Conservation (phyloP, 1,139 yeast species). For the Yamadazyma sp. region DNA sequence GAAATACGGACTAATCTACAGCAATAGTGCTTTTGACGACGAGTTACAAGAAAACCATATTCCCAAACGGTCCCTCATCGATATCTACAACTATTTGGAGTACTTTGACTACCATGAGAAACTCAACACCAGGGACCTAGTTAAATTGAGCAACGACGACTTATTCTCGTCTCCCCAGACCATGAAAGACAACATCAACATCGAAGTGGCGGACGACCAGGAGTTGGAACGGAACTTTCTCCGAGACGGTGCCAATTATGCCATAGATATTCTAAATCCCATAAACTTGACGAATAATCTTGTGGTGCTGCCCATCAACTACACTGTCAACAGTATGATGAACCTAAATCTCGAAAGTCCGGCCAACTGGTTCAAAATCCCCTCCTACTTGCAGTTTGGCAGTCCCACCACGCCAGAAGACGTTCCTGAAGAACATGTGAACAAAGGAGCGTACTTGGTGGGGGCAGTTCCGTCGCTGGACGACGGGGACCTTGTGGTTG, state of each 20-base stretch:
- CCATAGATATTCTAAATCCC: conserved; percentile 35
- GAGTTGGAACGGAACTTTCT: conserved; percentile 10
- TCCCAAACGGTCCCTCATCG: conserved; percentile 19
- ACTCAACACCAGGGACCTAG: conserved; percentile 20
- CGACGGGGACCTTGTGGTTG: conserved; percentile 15
- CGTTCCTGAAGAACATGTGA: conserved; percentile 15
- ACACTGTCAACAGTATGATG: conserved; percentile 36
- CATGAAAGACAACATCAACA: conserved; percentile 14
- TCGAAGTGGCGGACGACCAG: conserved; percentile 10
- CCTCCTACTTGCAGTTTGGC: conserved; percentile 21
- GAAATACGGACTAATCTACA: conserved; percentile 33
- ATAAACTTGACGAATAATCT: conserved; percentile 35
- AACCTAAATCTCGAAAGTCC: conserved; percentile 12
- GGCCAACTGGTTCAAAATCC: conserved; percentile 26
- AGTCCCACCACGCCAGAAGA: conserved; percentile 13
- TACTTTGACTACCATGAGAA: conserved; percentile 32
- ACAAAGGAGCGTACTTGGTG: conserved; percentile 26
- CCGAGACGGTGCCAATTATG: conserved; percentile 17
- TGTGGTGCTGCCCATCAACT: conserved; percentile 40
- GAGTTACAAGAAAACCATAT: conserved; percentile 9
- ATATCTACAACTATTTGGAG: conserved; percentile 36
- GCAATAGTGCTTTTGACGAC: conserved; percentile 14
- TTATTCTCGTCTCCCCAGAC: conserved; percentile 20
- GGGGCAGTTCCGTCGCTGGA: conserved; percentile 21
- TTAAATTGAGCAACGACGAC: conserved; percentile 17